These are phyloP conservation scores for Gastrodia elata DNA, from an alignment of 106 monocot species.

Conservation along the genomic window DNA sequence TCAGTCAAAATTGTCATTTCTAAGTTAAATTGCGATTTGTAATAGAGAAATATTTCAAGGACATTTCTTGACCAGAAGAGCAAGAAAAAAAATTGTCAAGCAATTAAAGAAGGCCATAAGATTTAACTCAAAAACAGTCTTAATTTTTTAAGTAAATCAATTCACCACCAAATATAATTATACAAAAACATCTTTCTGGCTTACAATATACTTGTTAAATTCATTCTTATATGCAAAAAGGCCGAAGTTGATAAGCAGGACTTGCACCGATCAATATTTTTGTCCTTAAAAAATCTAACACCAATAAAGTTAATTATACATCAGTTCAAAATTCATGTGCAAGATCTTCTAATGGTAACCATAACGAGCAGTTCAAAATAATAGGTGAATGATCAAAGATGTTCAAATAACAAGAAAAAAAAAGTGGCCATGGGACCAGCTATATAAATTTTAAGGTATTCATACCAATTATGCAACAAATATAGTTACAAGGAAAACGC, in stretches of 20 bases:
- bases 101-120: neutral
- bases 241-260: no score
- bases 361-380: neutral
- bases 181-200: no score
- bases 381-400: neutral
- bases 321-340: neutral
- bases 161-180: no score
- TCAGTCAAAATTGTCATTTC: neutral
- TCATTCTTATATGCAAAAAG: no score
- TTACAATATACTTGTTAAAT: no score
- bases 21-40: neutral
- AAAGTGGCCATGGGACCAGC: neutral
- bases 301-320: neutral
- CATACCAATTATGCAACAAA: neutral
- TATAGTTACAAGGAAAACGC: neutral
- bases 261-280: no score
- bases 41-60: neutral
- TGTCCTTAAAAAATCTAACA: no score
- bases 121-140: neutral
- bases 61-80: neutral
- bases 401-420: neutral
- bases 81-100: neutral
- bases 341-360: neutral
- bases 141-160: neutral
- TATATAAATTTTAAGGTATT: neutral